phyloP scores from a whole-genome alignment of 441 rosid species.

The Lepidium campestre region DNA sequence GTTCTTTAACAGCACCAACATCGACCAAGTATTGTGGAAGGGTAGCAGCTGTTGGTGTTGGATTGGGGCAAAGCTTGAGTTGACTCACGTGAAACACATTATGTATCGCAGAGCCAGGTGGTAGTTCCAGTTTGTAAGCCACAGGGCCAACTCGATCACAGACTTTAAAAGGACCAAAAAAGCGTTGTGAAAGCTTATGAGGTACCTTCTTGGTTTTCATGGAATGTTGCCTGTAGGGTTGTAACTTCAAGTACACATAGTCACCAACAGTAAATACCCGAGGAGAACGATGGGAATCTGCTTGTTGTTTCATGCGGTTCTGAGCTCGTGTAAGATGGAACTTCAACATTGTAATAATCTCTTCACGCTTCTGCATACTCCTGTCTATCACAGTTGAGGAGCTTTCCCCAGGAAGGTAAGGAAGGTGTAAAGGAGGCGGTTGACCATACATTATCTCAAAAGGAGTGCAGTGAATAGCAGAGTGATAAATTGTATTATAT shows the following conservation, averaged over 20 bases:
- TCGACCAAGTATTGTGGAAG: too few relatives aligned
- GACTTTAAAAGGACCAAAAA: not conserved
- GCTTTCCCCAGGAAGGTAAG: not conserved
- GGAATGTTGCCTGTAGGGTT: not conserved
- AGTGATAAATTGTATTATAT: not conserved
- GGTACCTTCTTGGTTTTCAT: not conserved
- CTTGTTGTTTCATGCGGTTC: not conserved
- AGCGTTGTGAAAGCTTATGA: not conserved
- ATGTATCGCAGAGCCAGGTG: too few relatives aligned
- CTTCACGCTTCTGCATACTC: not conserved
- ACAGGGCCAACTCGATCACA: too few relatives aligned
- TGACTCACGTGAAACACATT: too few relatives aligned
- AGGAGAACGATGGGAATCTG: not conserved
- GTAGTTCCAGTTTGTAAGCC: too few relatives aligned
- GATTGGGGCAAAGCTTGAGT: too few relatives aligned
- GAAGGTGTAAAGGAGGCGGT: not conserved
- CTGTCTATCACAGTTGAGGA: not conserved
- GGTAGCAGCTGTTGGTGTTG: too few relatives aligned
- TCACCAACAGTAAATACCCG: not conserved
- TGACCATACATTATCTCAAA: not conserved
- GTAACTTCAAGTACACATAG: not conserved
- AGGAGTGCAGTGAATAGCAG: rapidly evolving
- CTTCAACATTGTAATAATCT: not conserved
- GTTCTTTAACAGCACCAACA: too few relatives aligned
- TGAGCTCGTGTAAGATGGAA: not conserved